Percentiles rank a stretch among this genome's conserved stretches.
Conservation (phyloP, 1,139 yeast species). For the Wickerhamomyces sp. region DNA sequence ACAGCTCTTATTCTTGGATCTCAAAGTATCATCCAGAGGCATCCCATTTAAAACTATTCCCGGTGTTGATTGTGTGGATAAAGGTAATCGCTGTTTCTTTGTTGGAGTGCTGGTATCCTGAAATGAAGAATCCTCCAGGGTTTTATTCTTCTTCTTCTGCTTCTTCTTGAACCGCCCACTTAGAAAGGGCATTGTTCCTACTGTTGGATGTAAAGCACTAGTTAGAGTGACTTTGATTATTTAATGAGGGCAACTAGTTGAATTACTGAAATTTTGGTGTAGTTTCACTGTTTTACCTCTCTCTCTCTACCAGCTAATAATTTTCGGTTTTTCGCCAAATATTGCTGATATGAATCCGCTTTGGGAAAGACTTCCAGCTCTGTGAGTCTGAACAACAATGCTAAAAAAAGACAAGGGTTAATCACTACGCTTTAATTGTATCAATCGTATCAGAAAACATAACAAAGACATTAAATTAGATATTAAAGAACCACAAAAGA, state of each 20-base stretch:
- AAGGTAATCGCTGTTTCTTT: not conserved
- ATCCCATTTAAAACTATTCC: not conserved
- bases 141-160: not conserved
- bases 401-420: no score
- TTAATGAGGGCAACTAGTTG: no score
- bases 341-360: no score
- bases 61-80: slow-evolving; percentile 1
- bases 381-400: no score
- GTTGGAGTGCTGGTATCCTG: not conserved
- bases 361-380: no score
- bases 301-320: no score
- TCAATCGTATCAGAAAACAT: not conserved
- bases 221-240: no score
- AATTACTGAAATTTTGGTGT: no score
- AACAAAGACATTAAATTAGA: not conserved
- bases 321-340: no score
- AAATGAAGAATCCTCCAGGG: not conserved
- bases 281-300: no score
- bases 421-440: no score
- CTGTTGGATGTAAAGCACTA: not conserved
- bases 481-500: not conserved
- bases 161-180: not conserved
- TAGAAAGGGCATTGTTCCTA: not conserved
- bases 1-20: not conserved
- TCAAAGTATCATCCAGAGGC: not conserved